Evolutionary conservation across 2,329 filamentous ascomycete species (phyloP).

Genomic region (Ilyonectria mors-panacis): DNA sequence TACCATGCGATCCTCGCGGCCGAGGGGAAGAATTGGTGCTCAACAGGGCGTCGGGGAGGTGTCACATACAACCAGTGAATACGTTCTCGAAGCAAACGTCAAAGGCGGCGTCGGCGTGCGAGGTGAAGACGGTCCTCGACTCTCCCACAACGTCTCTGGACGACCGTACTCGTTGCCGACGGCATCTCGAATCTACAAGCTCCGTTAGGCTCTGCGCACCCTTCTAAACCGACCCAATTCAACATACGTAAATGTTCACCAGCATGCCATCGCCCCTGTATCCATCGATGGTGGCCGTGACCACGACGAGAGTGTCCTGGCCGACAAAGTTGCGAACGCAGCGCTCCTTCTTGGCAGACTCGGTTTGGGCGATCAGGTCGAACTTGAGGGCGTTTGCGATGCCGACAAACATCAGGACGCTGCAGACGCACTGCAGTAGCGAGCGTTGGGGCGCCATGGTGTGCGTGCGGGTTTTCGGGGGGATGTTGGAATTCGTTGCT

Average conservation of each 20-base stretch:
- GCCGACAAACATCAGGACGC: conserved; percentile 69
- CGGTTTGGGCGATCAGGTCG: conserved; percentile 81
- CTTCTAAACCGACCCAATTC: conserved; percentile 11
- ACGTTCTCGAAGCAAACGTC: conserved; percentile 97
- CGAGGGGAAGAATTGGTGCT: conserved; percentile 11
- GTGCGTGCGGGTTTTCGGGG: conserved; percentile 22
- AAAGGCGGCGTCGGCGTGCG: conserved; percentile 91
- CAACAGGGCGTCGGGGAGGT: conserved; percentile 1
- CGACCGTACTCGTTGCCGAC: conserved; percentile 96
- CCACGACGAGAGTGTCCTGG: conserved; percentile 93
- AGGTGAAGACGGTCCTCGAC: conserved; percentile 93
- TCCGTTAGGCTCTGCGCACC: conserved; percentile 12
- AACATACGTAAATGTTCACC: conserved; percentile 90
- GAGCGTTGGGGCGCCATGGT: conserved; percentile 66
- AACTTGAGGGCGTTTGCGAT: conserved; percentile 86
- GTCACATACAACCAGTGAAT: conserved; percentile 76
- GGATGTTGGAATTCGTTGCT: conserved; percentile 6
- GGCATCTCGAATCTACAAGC: conserved; percentile 87
- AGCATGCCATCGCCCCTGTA: conserved; percentile 90
- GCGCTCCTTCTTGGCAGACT: conserved; percentile 78
- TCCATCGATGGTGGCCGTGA: conserved; percentile 91
- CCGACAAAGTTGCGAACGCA: conserved; percentile 97
- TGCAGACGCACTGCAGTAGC: conserved; percentile 72
- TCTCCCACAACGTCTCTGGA: conserved; percentile 92
- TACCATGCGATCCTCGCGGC: conserved; percentile 25